Percentiles rank a stretch among this genome's conserved stretches.
Conservation (phyloP, 768 basidiomycete species). For the Termitomyces sp. region DNA sequence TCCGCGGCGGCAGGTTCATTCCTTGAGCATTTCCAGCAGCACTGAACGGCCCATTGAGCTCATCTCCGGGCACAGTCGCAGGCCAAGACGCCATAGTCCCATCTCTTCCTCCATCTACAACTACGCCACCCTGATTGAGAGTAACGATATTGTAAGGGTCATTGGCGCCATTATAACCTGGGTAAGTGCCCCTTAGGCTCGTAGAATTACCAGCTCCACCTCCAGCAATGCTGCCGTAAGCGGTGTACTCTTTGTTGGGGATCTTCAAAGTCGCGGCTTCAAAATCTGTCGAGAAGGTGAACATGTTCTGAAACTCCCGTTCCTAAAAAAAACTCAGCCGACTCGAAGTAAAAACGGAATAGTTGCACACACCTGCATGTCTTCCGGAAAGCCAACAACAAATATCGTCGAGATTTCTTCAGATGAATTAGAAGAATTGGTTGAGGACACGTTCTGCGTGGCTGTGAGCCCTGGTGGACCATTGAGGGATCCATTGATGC, state of each 20-base stretch:
- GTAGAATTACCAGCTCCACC: conserved; percentile 16
- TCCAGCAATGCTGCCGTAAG: conserved; percentile 49
- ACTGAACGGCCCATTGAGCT: conserved; percentile 28
- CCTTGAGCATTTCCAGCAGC: conserved; percentile 20
- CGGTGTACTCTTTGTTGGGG: conserved; percentile 86
- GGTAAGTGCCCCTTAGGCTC: conserved; percentile 10
- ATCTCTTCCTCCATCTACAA: conserved; percentile 76
- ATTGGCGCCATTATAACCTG: conserved; percentile 48
- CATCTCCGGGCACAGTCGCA: conserved; percentile 28
- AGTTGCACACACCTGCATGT: conserved; percentile 78
- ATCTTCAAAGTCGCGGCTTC: conserved; percentile 98
- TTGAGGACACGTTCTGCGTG: conserved; percentile 19
- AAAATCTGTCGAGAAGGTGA: conserved; percentile 92
- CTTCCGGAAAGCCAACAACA: conserved; percentile 98
- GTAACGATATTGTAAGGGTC: conserved; percentile 85
- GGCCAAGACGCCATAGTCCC: conserved; percentile 73
- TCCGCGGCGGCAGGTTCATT: conserved; percentile 60
- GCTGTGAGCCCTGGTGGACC: conserved; percentile 22
- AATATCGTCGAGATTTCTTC: conserved; percentile 98
- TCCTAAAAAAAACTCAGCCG: conserved; percentile 54
- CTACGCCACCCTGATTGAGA: conserved; percentile 77
- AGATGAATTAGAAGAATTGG: conserved; percentile 22
- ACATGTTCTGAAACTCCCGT: conserved; percentile 99
- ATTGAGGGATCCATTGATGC: conserved; percentile 15
- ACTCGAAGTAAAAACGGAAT: conserved; percentile 1